Conservation (phyloP, 371 early-diverging fungal species). For the Mortierella sp. region DNA sequence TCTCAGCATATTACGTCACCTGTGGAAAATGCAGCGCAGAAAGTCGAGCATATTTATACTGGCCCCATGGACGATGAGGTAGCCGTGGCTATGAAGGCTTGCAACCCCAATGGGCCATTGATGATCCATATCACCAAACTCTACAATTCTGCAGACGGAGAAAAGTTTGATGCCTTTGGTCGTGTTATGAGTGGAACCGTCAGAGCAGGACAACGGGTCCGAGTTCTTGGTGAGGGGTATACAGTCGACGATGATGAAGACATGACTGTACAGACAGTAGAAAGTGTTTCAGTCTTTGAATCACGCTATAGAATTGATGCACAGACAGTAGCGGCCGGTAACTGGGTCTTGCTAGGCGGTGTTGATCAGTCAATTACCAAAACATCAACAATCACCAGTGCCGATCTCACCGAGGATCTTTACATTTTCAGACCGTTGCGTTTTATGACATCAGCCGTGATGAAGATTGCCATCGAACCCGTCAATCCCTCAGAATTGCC, state of each 20-base stretch:
- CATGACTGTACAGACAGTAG: constrained; percentile 87
- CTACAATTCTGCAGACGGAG: constrained; percentile 87
- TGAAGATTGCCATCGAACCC: constrained; percentile 97
- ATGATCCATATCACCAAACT: constrained; percentile 93
- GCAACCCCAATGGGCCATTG: constrained; percentile 92
- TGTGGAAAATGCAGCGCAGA: constrained; percentile 75
- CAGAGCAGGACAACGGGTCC: constrained; percentile 80
- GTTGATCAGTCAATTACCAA: constrained; percentile 94
- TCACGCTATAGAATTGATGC: constrained; percentile 91
- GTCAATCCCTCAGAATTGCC: constrained; percentile 97
- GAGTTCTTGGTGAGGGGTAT: constrained; percentile 94
- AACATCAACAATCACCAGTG: constrained; percentile 90
- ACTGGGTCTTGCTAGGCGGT: constrained; percentile 93
- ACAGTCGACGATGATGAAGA: constrained; percentile 96
- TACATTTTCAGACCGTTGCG: constrained; percentile 89
- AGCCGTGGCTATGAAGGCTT: constrained; percentile 81
- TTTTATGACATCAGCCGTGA: constrained; percentile 85
- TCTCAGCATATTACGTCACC: constrained; percentile 87
- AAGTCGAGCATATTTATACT: constrained; percentile 82
- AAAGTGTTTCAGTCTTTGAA: constrained; percentile 82
- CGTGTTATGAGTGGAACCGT: constrained; percentile 94
- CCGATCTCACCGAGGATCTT: constrained; percentile 72
- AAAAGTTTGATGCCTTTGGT: constrained; percentile 91
- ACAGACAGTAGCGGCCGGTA: constrained; percentile 84
- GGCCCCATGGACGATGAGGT: constrained; percentile 76